phyloP scores from a whole-genome alignment of 2,329 filamentous ascomycete genomes.

The Colletotrichum coccodes region DNA sequence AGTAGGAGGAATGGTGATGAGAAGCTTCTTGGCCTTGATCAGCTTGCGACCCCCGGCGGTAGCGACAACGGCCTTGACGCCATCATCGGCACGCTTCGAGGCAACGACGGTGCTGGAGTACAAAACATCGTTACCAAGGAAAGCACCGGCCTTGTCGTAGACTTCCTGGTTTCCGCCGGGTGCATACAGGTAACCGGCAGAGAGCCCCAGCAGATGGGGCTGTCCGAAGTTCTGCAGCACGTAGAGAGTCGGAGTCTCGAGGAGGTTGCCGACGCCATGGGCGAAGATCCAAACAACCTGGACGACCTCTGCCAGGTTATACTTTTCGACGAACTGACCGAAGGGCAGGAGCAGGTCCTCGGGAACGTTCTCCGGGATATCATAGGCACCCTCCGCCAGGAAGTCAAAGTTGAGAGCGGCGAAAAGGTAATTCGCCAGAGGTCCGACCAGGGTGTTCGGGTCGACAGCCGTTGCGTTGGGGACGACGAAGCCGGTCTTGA shows the following conservation, averaged over 20 bases:
- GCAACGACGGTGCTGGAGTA: conserved; percentile 38
- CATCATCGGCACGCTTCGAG: conserved; percentile 34
- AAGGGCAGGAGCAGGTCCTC: conserved; percentile 44
- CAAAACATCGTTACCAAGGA: conserved; percentile 41
- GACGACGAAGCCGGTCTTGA: conserved; percentile 30
- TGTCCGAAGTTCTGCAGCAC: conserved; percentile 47
- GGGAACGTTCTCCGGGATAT: conserved; percentile 46
- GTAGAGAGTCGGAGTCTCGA: conserved; percentile 51
- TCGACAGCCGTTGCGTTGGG: conserved; percentile 30
- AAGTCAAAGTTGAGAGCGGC: conserved; percentile 23
- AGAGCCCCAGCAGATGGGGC: conserved; percentile 35
- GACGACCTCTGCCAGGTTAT: conserved; percentile 21
- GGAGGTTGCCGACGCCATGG: conserved; percentile 52
- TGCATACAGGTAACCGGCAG: conserved; percentile 47
- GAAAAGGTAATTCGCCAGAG: conserved; percentile 15
- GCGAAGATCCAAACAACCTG: conserved; percentile 44
- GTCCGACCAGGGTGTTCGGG: conserved; percentile 13
- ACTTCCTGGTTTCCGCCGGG: conserved; percentile 38
- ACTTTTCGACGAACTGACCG: conserved; percentile 27
- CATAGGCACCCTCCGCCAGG: conserved; percentile 36
- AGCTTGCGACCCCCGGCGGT: conserved; percentile 38
- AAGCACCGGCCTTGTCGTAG: conserved; percentile 39
- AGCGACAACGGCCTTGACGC: conserved; percentile 38
- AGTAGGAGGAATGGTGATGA: conserved; percentile 41
- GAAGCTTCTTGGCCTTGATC: conserved; percentile 45